Percentiles rank a stretch among this genome's conserved stretches.
phyloP scores from a whole-genome alignment of 1,284 basidiomycete species.

The Sporisorium exsertum region DNA sequence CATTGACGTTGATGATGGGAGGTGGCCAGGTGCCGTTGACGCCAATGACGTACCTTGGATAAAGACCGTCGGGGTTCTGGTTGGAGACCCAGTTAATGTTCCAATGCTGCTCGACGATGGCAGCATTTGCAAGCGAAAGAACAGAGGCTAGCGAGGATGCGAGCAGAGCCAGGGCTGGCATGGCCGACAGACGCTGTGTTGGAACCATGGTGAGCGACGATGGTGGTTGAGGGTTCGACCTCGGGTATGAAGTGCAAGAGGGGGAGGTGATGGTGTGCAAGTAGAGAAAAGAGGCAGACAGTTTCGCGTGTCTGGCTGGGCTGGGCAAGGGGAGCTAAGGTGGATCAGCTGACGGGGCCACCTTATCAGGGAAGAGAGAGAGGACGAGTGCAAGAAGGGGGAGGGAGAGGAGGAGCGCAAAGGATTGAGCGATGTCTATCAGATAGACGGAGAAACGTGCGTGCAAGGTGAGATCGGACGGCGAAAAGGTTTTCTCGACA shows the following conservation, averaged over 20 bases:
- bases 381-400: background rate
- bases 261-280: slow-evolving; percentile 1
- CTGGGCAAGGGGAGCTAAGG: background rate
- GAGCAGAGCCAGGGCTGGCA: slow-evolving; percentile 32
- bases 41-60: slow-evolving; percentile 55
- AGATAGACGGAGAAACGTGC: background rate
- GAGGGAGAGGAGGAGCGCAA: background rate
- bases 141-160: slow-evolving; percentile 25
- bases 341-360: background rate
- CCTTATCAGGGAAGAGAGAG: background rate
- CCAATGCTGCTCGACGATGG: slow-evolving; percentile 72
- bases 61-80: slow-evolving; percentile 63
- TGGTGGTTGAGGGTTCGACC: background rate
- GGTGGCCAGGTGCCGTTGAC: slow-evolving; percentile 64
- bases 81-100: slow-evolving; percentile 74
- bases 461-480: background rate
- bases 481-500: background rate
- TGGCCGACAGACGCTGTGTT: slow-evolving; percentile 7
- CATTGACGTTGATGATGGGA: slow-evolving; percentile 63
- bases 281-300: background rate
- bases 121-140: slow-evolving; percentile 37
- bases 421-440: slow-evolving; percentile 4
- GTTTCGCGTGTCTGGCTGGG: background rate
- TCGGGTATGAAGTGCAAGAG: background rate
- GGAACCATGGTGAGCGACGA: slow-evolving; percentile 20